These are phyloP conservation scores for Aphanocladium album DNA, from an alignment of 2,329 filamentous ascomycete genomes.

Conservation along the genomic window DNA sequence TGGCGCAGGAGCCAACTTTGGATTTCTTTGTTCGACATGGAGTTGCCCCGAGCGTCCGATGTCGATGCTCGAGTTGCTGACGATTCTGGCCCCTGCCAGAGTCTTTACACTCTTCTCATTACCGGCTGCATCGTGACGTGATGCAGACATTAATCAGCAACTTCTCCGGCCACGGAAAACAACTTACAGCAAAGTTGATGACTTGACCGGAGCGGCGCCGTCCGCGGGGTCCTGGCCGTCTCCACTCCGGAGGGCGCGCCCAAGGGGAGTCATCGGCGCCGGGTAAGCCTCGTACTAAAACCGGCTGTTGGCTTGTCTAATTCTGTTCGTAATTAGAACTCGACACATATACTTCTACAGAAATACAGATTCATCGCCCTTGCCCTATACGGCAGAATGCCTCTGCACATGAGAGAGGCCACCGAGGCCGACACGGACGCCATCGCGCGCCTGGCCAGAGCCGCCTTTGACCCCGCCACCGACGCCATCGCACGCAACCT, in stretches of 20 bases:
- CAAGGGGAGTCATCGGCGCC: background rate
- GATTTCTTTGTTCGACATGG: background rate
- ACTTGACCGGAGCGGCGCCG: background rate
- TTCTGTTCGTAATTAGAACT: background rate
- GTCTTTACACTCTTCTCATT: too few relatives aligned
- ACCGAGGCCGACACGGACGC: slow-evolving; percentile 20
- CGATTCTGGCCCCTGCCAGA: too few relatives aligned
- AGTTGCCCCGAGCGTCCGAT: background rate
- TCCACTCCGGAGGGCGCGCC: slow-evolving; percentile 7
- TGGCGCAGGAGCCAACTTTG: background rate
- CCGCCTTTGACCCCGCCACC: slow-evolving; percentile 20
- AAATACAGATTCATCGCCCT: too few relatives aligned
- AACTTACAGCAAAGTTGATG: background rate
- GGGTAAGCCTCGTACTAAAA: background rate
- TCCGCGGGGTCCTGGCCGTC: background rate
- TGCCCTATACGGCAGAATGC: slow-evolving; percentile 15
- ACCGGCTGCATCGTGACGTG: too few relatives aligned
- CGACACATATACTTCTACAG: background rate
- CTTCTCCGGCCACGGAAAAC: background rate
- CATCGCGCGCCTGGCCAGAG: slow-evolving; percentile 21
- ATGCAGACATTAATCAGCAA: background rate
- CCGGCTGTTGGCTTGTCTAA: background rate
- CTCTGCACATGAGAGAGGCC: slow-evolving; percentile 21
- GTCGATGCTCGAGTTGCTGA: too few relatives aligned
- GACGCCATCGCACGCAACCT: slow-evolving; percentile 16